phyloP scores from a whole-genome alignment of 2,329 filamentous ascomycete genomes.

The Colletotrichum sp. region DNA sequence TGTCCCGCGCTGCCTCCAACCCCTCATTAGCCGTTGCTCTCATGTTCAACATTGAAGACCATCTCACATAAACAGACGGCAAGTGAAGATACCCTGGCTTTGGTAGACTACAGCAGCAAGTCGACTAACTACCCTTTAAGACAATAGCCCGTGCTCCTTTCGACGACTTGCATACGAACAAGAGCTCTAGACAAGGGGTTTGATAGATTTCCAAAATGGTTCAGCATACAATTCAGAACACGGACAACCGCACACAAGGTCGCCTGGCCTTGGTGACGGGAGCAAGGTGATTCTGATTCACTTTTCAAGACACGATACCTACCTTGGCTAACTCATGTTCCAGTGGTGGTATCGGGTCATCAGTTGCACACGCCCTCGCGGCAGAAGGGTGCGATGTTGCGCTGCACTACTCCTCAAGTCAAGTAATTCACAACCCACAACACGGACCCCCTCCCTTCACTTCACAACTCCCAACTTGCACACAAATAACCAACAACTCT shows the following conservation, averaged over 20 bases:
- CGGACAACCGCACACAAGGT: conserved; percentile 29
- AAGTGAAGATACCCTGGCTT: background rate
- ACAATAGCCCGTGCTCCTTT: background rate
- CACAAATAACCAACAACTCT: background rate
- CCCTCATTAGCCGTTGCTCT: background rate
- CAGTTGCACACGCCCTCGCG: conserved; percentile 34
- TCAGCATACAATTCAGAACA: conserved; percentile 22
- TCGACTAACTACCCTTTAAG: background rate
- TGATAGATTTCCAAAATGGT: background rate
- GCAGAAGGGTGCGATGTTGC: conserved; percentile 39
- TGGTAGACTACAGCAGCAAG: background rate
- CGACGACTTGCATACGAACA: background rate
- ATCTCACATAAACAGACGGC: background rate
- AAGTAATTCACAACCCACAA: conserved; percentile 24
- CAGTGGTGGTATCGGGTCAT: conserved; percentile 40
- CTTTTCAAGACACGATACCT: background rate
- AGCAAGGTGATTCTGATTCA: conserved; percentile 28
- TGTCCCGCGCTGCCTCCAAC: background rate
- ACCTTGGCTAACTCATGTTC: background rate
- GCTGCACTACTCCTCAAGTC: conserved; percentile 37
- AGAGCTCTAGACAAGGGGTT: background rate
- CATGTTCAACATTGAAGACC: background rate
- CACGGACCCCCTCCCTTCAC: background rate
- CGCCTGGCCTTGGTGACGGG: conserved; percentile 38
- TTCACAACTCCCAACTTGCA: background rate